phyloP scores from a whole-genome alignment of 208 protist species.

The Leishmania amazonensis region DNA sequence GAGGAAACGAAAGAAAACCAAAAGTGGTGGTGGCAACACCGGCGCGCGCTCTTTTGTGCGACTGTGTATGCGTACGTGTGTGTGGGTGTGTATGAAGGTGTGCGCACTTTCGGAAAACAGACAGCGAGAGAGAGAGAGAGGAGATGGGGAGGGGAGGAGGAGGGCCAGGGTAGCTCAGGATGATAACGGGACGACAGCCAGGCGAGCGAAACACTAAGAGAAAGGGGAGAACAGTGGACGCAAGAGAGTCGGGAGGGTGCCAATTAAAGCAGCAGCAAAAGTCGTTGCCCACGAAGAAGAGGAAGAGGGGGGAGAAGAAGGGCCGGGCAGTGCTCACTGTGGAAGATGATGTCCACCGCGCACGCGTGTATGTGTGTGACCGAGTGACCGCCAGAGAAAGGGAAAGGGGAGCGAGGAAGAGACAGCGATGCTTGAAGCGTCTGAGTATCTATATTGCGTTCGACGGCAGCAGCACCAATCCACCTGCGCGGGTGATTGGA shows the following conservation, averaged over 20 bases:
- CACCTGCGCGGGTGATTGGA: background rate
- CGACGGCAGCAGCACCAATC: background rate
- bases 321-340: background rate
- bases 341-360: background rate
- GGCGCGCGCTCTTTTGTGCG: background rate
- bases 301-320: background rate
- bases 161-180: background rate
- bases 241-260: background rate
- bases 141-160: background rate
- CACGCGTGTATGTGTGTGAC: slow-evolving; percentile 2
- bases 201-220: background rate
- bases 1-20: background rate
- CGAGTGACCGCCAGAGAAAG: slow-evolving; percentile 3
- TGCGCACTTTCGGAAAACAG: background rate
- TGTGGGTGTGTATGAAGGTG: background rate
- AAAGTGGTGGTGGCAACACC: too few species aligned
- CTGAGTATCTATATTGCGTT: background rate
- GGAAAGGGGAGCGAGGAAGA: background rate
- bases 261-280: background rate
- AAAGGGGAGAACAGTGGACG: slow-evolving; percentile 12
- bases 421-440: slow-evolving; percentile 1
- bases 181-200: background rate
- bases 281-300: background rate
- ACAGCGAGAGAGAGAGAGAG: background rate
- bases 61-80: too few species aligned